phyloP scores from a whole-genome alignment of 2,329 filamentous ascomycete species.

The Setomelanomma holmii region DNA sequence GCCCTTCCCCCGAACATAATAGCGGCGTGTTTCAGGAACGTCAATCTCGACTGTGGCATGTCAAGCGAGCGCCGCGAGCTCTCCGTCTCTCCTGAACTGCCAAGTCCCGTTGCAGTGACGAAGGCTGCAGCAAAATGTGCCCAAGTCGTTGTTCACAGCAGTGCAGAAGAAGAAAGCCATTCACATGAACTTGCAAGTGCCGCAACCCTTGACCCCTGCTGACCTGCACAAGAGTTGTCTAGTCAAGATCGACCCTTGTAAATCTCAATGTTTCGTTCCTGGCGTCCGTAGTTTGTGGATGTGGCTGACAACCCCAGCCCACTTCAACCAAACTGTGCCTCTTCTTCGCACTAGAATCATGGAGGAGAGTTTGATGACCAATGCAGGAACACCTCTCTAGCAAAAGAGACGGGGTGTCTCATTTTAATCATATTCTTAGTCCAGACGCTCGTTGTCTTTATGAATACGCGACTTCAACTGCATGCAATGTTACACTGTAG shows the following conservation, averaged over 20 bases:
- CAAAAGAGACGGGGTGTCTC: too few relatives aligned
- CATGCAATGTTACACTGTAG: too few relatives aligned
- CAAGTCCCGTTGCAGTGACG: slow-evolving; percentile 12
- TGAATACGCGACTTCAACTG: too few relatives aligned
- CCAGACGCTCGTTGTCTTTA: too few relatives aligned
- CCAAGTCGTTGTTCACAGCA: neutral
- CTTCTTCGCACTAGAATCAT: neutral
- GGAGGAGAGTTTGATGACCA: too few relatives aligned
- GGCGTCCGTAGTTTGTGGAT: neutral
- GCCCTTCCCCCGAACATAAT: slow-evolving; percentile 13
- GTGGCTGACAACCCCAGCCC: neutral
- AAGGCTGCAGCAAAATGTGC: slow-evolving; percentile 11
- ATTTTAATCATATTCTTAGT: too few relatives aligned
- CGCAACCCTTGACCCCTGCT: neutral
- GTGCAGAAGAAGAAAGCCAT: neutral
- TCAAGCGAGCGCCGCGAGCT: slow-evolving; percentile 10
- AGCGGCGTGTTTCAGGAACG: slow-evolving; percentile 31
- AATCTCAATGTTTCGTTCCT: neutral
- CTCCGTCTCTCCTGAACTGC: slow-evolving; percentile 11
- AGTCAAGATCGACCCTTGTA: neutral
- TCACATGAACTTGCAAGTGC: slow-evolving; percentile 1
- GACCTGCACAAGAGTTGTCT: neutral
- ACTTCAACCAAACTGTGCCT: neutral
- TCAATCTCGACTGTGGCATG: slow-evolving; percentile 11
- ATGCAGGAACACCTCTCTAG: too few relatives aligned